These are phyloP conservation scores for Inga leiocalycina DNA, from an alignment of 306 rosid species.

Conservation along the genomic window DNA sequence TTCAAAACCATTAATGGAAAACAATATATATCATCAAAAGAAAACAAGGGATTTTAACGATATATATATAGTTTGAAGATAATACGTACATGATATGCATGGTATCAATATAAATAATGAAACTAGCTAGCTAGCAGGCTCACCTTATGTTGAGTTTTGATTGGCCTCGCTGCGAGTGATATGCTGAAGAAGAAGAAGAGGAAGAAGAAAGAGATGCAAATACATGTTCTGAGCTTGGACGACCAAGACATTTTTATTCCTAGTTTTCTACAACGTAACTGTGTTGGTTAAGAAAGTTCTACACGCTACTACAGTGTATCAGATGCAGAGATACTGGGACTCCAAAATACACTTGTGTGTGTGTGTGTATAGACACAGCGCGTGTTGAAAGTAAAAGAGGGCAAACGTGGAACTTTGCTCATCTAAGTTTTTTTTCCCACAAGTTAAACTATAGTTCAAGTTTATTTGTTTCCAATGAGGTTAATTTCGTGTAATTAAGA, in stretches of 20 bases:
- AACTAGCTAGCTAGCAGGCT: background rate
- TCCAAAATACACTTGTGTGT: slow-evolving; percentile 10
- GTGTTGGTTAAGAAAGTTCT: slow-evolving; percentile 5
- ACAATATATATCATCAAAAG: background rate
- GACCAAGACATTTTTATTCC: slow-evolving; percentile 36
- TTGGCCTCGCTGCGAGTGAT: slow-evolving; percentile 37
- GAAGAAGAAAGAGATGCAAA: slow-evolving; percentile 39
- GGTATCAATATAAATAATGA: background rate
- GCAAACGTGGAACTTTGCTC: background rate
- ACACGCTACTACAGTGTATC: background rate
- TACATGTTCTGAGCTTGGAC: slow-evolving; percentile 43
- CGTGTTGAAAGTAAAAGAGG: background rate
- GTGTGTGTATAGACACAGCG: slow-evolving; percentile 26
- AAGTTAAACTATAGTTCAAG: background rate
- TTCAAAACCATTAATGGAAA: slow-evolving; percentile 11
- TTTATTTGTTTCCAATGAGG: background rate
- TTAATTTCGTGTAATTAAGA: too few species aligned
- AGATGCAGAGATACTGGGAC: slow-evolving; percentile 6
- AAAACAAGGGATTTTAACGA: background rate
- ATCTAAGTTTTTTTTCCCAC: background rate
- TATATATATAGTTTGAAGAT: background rate
- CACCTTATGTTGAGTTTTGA: slow-evolving; percentile 40
- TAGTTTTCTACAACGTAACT: slow-evolving; percentile 26
- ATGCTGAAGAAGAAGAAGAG: slow-evolving; percentile 27
- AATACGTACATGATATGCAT: background rate